Evolutionary conservation across 148 eudicot species (phyloP).

Genomic region (Hydrangea macrophylla): DNA sequence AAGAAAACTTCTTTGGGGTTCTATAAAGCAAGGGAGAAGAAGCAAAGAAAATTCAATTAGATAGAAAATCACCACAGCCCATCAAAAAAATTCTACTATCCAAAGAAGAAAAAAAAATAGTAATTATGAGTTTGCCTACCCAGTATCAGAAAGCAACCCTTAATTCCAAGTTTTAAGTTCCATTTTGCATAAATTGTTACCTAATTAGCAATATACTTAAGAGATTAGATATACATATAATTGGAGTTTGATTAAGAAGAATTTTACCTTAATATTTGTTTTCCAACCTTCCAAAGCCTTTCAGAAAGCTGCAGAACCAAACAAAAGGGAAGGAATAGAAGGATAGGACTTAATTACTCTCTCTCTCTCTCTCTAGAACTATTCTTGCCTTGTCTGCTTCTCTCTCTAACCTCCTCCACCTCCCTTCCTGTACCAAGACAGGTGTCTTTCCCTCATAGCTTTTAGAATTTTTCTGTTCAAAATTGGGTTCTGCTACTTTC

Average conservation of each 20-base stretch:
- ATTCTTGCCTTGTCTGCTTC: too few species aligned
- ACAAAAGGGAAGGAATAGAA: constrained; percentile 16
- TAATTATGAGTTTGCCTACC: neutral
- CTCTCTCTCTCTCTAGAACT: constrained; percentile 24
- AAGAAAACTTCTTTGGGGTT: neutral
- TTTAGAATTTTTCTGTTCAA: constrained; percentile 10
- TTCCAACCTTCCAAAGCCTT: constrained; percentile 24
- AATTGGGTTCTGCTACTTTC: neutral
- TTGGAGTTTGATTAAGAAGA: neutral
- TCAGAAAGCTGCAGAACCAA: constrained; percentile 28
- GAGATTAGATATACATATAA: neutral
- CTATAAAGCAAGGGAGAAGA: neutral
- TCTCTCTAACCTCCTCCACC: constrained; percentile 34
- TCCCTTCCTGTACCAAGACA: constrained; percentile 19
- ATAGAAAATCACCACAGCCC: neutral
- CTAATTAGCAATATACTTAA: constrained; percentile 1
- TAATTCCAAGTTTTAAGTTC: neutral
- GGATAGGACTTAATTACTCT: constrained; percentile 4
- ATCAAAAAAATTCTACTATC: too few species aligned
- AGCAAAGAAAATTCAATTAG: neutral
- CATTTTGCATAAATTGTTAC: neutral
- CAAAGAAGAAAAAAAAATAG: neutral
- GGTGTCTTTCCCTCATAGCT: constrained; percentile 42
- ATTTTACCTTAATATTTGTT: constrained; percentile 22
- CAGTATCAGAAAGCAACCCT: neutral